A percentile compares a stretch with the other conserved stretches of the same genome.
phyloP scores from a whole-genome alignment of 306 rosid genomes.

The Vicia sativa region DNA sequence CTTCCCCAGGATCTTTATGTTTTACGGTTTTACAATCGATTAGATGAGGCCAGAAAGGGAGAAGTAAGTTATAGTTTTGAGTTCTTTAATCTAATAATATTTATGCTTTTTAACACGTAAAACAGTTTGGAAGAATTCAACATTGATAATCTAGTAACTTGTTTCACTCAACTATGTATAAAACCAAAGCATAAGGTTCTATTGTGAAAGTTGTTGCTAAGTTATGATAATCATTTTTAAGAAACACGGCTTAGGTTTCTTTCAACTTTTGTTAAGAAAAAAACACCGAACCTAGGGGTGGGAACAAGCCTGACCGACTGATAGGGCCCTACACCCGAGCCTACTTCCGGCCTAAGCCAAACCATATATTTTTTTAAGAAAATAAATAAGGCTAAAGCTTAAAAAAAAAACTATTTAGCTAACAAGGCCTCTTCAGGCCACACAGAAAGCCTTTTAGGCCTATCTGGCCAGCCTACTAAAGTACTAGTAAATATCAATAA shows the following conservation, averaged over 20 bases:
- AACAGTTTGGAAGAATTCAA: slow-evolving; percentile 25
- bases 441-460: too few relatives aligned
- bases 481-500: too few relatives aligned
- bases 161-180: slow-evolving; percentile 1
- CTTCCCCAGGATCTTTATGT: slow-evolving; percentile 78
- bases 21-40: slow-evolving; percentile 77
- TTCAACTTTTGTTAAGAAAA: slow-evolving; percentile 6
- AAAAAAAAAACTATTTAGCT: too few relatives aligned
- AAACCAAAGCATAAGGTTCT: slow-evolving; percentile 25
- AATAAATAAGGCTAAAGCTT: too few relatives aligned
- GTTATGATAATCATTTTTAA: background rate
- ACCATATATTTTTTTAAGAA: too few relatives aligned
- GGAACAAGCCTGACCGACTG: too few relatives aligned
- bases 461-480: too few relatives aligned
- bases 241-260: slow-evolving; percentile 6
- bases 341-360: too few relatives aligned
- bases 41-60: slow-evolving; percentile 92
- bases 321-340: too few relatives aligned
- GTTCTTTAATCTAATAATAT: slow-evolving; percentile 28
- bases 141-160: slow-evolving; percentile 22
- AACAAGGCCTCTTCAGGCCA: too few relatives aligned
- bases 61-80: slow-evolving; percentile 66
- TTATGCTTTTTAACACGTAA: slow-evolving; percentile 18
- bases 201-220: slow-evolving; percentile 18
- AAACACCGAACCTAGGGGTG: background rate